Conservation (phyloP, 768 basidiomycete species). For the Kwoniella newhampshirensis region DNA sequence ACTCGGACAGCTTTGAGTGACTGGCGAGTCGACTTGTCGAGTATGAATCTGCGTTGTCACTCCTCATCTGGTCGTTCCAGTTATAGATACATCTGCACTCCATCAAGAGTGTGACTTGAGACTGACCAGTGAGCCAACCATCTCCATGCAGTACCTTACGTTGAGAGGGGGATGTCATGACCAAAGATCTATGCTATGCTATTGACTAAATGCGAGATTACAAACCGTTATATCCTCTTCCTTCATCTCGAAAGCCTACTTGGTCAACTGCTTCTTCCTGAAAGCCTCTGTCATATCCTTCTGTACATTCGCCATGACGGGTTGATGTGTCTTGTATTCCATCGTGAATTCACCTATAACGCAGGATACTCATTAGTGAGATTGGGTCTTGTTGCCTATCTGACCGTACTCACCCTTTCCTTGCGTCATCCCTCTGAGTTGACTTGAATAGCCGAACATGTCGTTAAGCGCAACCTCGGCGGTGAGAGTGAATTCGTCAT, state of each 20-base stretch:
- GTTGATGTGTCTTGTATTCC: constrained; percentile 71
- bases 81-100: too few species aligned
- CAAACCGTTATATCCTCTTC: too few species aligned
- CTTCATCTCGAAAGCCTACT: constrained; percentile 4
- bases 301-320: constrained; percentile 82
- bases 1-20: too few species aligned
- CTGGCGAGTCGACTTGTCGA: too few species aligned
- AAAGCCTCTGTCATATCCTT: constrained; percentile 84
- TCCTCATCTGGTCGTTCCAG: too few species aligned
- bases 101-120: too few species aligned
- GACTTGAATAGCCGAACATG: constrained; percentile 97
- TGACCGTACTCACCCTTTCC: constrained; percentile 87
- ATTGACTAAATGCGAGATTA: neutral
- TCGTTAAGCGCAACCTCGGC: constrained; percentile 95
- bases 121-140: too few species aligned
- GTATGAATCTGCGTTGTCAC: too few species aligned
- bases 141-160: too few species aligned
- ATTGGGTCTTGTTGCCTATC: neutral
- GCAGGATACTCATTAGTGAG: neutral
- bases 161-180: too few species aligned
- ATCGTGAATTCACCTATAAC: constrained; percentile 57
- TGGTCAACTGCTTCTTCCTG: constrained; percentile 66
- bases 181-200: too few species aligned
- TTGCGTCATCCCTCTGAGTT: constrained; percentile 88
- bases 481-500: constrained; percentile 89